Conservation (phyloP, 306 rosid genomes). For the Cucurbita argyrosperma region DNA sequence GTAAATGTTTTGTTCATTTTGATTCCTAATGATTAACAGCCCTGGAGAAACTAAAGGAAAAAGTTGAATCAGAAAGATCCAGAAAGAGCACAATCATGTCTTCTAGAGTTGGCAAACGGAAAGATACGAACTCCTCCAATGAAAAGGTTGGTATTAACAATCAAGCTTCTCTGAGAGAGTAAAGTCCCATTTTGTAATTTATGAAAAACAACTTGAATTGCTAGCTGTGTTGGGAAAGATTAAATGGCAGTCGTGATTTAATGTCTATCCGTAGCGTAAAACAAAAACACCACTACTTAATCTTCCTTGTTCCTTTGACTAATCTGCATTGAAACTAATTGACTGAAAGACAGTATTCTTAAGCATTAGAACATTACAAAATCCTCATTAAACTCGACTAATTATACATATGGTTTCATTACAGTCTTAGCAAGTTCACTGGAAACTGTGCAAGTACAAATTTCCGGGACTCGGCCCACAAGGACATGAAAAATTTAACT, state of each 20-base stretch:
- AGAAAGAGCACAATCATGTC: slow-evolving; percentile 33
- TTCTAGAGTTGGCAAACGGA: slow-evolving; percentile 12
- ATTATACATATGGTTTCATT: not conserved
- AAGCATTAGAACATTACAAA: too few relatives aligned
- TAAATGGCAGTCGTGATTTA: not conserved
- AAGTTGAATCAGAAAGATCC: slow-evolving; percentile 31
- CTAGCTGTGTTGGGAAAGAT: not conserved
- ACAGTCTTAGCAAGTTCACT: slow-evolving; percentile 2
- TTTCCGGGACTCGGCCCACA: not conserved
- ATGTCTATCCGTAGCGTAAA: not conserved
- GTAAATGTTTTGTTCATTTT: not conserved
- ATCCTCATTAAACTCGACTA: not conserved
- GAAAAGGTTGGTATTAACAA: slow-evolving; percentile 7
- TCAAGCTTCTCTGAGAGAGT: not conserved
- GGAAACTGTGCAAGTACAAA: not conserved
- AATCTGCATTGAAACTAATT: not conserved
- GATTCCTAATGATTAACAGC: slow-evolving; percentile 28
- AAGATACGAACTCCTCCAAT: not conserved
- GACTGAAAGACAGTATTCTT: not conserved
- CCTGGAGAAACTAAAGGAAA: slow-evolving; percentile 45
- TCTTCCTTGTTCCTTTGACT: not conserved
- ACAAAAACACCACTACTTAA: too few relatives aligned
- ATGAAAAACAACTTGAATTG: not conserved
- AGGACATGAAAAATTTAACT: not conserved
- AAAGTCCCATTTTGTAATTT: not conserved